Base-by-base conservation (phyloP, 2,329 filamentous ascomycete species). In the Chalaropsis thielavioides region DNA sequence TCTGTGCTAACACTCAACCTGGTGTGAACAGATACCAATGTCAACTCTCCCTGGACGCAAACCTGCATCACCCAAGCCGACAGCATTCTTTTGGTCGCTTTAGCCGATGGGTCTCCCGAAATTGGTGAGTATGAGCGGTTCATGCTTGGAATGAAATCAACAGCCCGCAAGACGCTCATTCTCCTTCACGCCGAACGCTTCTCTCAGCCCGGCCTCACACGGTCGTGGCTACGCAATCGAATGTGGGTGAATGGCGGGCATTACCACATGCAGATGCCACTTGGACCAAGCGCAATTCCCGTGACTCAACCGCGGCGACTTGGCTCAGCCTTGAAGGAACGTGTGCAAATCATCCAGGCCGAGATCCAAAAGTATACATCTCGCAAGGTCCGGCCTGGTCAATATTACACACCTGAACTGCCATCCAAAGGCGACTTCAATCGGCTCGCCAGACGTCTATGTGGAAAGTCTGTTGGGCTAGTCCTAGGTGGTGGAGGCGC, bases 341-440 rank as follows among this genome's bases (percentile, higher is more conserved):
- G 92, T 43, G 94, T 99, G 4, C 92, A 99, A 73, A 91, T 94
- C 5, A 75, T 99, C 3, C 94, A 97, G 73, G 94, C 94, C 0
- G 94, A 97, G 72, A 96, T 99, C 22, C 92, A 97, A 72, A 97
- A 96, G 73, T 99, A 96, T 73, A 97, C 95, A 0, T 96, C 91
- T 1, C 83, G 90, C n/a, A 87, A 89, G 69, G 85, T 95, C n/a
- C 85, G 89, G 31, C 91, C 95, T 70, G 88, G 86, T 2, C 88
- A 91, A 0, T 83, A 96, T 43, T 99, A 97, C 73, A 91, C 92
- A 0, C 86, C 92, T 0, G 90, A 97, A 64, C 91, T 90, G 0
- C 88, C 92, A 0, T 95, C 91, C 78, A 99, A 99, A 74, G 90
- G 94, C 1, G 94, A 99, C 71, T 97, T 99, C 70, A 92, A 99